phyloP scores from a whole-genome alignment of 2,329 filamentous ascomycete genomes.

The Gyromitra esculenta region DNA sequence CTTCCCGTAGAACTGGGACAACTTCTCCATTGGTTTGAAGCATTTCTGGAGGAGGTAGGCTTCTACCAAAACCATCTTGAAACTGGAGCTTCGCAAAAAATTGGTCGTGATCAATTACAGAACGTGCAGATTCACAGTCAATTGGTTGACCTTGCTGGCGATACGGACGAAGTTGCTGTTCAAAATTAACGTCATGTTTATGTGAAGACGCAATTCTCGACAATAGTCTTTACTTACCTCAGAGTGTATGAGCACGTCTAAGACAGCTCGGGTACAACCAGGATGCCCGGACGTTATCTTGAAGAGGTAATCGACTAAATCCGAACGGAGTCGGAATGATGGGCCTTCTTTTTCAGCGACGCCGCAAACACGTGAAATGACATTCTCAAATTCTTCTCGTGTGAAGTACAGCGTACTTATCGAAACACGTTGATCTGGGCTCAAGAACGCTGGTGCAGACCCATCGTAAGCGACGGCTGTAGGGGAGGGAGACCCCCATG shows the following conservation, averaged over 20 bases:
- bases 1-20: conserved; percentile 9
- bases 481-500: conserved; percentile 16
- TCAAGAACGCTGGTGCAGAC: conserved; percentile 15
- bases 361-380: conserved; percentile 1
- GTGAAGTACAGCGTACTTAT: conserved; percentile 21
- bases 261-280: conserved; percentile 5
- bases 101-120: neutral
- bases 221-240: neutral
- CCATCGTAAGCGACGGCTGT: conserved; percentile 5
- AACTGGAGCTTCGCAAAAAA: conserved; percentile 2
- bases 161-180: conserved; percentile 8
- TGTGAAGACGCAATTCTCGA: neutral
- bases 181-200: neutral
- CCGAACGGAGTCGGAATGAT: neutral
- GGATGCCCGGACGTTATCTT: conserved; percentile 16
- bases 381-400: conserved; percentile 20
- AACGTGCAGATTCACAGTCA: conserved; percentile 1
- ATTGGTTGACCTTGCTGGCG: neutral
- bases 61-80: conserved; percentile 10
- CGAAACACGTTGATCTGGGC: conserved; percentile 10
- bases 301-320: conserved; percentile 9
- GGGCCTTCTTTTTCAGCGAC: conserved; percentile 10
- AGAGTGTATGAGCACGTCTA: conserved; percentile 16
- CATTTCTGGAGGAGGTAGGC: neutral
- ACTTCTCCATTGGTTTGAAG: conserved; percentile 5